Conservation (phyloP, 208 protist species). For the Crithidia sp. region DNA sequence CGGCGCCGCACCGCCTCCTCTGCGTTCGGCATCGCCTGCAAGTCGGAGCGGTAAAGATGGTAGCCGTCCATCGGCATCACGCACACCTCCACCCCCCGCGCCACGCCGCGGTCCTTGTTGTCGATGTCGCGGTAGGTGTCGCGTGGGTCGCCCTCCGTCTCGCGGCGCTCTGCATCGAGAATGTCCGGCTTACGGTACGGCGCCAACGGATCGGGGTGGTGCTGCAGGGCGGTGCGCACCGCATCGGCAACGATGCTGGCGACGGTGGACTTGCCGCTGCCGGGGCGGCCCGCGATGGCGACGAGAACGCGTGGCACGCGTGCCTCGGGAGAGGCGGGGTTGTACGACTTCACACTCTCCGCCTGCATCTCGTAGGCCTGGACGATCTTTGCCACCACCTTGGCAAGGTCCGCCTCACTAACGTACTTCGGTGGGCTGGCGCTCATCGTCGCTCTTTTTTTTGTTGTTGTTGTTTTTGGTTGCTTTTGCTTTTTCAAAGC, state of each 20-base stretch:
- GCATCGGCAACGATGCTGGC: slow-evolving; percentile 43
- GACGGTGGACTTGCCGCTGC: slow-evolving; percentile 75
- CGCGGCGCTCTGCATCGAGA: slow-evolving; percentile 20
- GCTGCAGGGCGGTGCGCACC: slow-evolving; percentile 33
- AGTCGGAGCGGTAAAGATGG: slow-evolving; percentile 59
- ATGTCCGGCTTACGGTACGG: slow-evolving; percentile 13
- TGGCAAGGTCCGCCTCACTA: slow-evolving; percentile 16
- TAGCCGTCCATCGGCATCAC: slow-evolving; percentile 90
- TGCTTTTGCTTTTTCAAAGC: not conserved
- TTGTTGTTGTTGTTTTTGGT: slow-evolving; percentile 16
- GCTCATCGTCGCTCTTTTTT: slow-evolving; percentile 13
- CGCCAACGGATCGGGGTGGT: slow-evolving; percentile 18
- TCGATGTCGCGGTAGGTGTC: slow-evolving; percentile 11
- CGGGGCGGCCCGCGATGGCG: slow-evolving; percentile 74
- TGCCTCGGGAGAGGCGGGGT: slow-evolving; percentile 26
- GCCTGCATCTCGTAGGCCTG: slow-evolving; percentile 22
- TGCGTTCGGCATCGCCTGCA: slow-evolving; percentile 61
- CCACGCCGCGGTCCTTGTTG: not conserved
- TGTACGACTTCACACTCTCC: slow-evolving; percentile 21
- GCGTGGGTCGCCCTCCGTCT: slow-evolving; percentile 1
- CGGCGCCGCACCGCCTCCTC: slow-evolving; percentile 61
- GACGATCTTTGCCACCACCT: slow-evolving; percentile 30
- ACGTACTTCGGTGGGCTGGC: slow-evolving; percentile 9
- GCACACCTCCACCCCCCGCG: slow-evolving; percentile 35
- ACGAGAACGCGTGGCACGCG: slow-evolving; percentile 62